phyloP scores from a whole-genome alignment of 2,329 filamentous ascomycete genomes.

The Pseudodiploospora longispora region DNA sequence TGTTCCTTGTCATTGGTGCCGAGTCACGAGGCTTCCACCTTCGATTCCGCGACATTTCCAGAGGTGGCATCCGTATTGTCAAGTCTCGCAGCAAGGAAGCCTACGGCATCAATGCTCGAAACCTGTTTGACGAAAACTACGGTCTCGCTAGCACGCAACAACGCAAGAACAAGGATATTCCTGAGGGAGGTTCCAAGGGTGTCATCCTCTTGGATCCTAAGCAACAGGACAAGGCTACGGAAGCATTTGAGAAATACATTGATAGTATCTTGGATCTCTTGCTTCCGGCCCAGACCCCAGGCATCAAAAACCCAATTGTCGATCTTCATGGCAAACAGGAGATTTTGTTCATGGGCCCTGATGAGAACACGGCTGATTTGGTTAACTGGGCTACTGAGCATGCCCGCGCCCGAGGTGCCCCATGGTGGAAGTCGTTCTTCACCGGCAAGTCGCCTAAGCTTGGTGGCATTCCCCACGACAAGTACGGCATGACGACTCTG shows the following conservation, averaged over 20 bases:
- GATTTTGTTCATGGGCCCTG: constrained; percentile 96
- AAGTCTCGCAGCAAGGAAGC: constrained; percentile 96
- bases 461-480: constrained; percentile 92
- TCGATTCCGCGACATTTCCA: constrained; percentile 92
- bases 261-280: constrained; percentile 96
- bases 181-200: constrained; percentile 95
- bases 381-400: constrained; percentile 99
- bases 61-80: constrained; percentile 95
- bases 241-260: constrained; percentile 99
- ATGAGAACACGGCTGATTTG: constrained; percentile 96
- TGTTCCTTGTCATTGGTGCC: constrained; percentile 97
- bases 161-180: constrained; percentile 99
- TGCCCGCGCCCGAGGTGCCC: constrained; percentile 75
- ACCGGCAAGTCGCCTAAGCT: constrained; percentile 95
- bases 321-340: constrained; percentile 92
- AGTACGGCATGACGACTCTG: constrained; percentile 95
- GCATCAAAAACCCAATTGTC: constrained; percentile 98
- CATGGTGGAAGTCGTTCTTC: constrained; percentile 99
- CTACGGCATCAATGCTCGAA: constrained; percentile 92
- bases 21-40: constrained; percentile 97
- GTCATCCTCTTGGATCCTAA: constrained; percentile 90
- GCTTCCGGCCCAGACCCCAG: constrained; percentile 79
- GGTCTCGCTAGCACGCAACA: constrained; percentile 97
- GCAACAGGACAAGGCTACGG: constrained; percentile 85
- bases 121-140: constrained; percentile 98